Evolutionary conservation across 2,329 filamentous ascomycete genomes (phyloP), one percentile per base, ranked within the genome.

Genomic region (Sarocladiaceae sp.): DNA sequence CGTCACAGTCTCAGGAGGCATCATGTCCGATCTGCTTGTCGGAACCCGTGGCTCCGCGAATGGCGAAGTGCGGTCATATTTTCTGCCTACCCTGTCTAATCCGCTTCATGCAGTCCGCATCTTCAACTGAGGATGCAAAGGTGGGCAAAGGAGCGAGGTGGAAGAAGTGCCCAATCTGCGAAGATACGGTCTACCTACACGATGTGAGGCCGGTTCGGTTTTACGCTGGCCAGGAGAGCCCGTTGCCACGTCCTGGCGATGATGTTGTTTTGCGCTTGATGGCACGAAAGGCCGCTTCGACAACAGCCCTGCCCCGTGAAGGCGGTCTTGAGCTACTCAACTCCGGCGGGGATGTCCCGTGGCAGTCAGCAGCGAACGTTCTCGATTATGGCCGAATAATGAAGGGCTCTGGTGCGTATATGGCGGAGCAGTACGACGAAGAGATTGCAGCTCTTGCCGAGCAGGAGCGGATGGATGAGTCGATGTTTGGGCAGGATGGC

Each of bases 121-220:
- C 82, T 3, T 79, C 76, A 19, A 83, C 85, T 46, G 83, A 86
- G n/a, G 83, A 85, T 26, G 21, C 67, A 7, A 75, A 73, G 47
- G 69, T 77, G 9, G 82, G 83, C 50, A 90, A 83, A 65, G 83
- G 78, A 55, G 72, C 84, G 23, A 76, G 85, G 45, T 96, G 88
- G 78, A 95, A 95, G 68, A 95, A 95, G 61, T 98, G 93, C 54
- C 91, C 93, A 0, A 90, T 98, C 26, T 98, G 93, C 62, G 93
- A 88, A 68, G 93, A 98, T 61, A 82, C 78, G 39, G 80, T 98
- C n/a, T 95, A 93, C 59, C 75, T 90, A n/a, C 84, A 87, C 7
- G 93, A 98, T 51, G 88, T 86, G 18, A 76, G 87, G 40, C 89
- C 93, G 1, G 90, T 96, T 18, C 79, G 90, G 40, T 96, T 93